phyloP scores from a whole-genome alignment of 345 rosid genomes.

The Eutrema heterophyllum region DNA sequence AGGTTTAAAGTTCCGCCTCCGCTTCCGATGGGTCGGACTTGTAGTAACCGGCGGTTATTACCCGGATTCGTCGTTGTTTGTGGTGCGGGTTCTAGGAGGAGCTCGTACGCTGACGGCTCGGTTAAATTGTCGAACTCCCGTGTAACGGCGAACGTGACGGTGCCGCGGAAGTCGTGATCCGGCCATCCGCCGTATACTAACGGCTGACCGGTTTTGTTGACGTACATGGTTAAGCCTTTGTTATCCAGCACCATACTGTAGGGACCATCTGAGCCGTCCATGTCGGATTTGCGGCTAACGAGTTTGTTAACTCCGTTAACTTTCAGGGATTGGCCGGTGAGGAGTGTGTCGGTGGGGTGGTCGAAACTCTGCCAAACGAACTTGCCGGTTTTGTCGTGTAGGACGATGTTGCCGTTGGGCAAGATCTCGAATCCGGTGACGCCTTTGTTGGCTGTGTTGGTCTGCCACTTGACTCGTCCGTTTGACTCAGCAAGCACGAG shows the following conservation, averaged over 20 bases:
- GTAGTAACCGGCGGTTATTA: constrained; percentile 25
- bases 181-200: constrained; percentile 28
- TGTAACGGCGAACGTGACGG: constrained; percentile 20
- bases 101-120: constrained; percentile 25
- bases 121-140: not conserved
- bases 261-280: constrained; percentile 39
- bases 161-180: constrained; percentile 20
- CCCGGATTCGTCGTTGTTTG: constrained; percentile 9
- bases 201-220: constrained; percentile 35
- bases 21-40: constrained; percentile 18
- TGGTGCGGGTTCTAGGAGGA: constrained; percentile 27
- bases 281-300: constrained; percentile 47
- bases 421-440: constrained; percentile 50
- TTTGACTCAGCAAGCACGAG: constrained; percentile 50
- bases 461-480: constrained; percentile 59
- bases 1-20: constrained; percentile 6
- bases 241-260: constrained; percentile 51
- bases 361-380: constrained; percentile 64
- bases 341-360: constrained; percentile 55
- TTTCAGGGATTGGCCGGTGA: constrained; percentile 44
- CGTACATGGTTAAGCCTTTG: constrained; percentile 36
- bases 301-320: constrained; percentile 39
- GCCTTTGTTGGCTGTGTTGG: constrained; percentile 57
- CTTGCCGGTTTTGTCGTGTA: constrained; percentile 39
- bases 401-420: constrained; percentile 57